These are phyloP conservation scores for Penicillium sp. DNA, from an alignment of 2,329 filamentous ascomycete species.

Conservation along the genomic window DNA sequence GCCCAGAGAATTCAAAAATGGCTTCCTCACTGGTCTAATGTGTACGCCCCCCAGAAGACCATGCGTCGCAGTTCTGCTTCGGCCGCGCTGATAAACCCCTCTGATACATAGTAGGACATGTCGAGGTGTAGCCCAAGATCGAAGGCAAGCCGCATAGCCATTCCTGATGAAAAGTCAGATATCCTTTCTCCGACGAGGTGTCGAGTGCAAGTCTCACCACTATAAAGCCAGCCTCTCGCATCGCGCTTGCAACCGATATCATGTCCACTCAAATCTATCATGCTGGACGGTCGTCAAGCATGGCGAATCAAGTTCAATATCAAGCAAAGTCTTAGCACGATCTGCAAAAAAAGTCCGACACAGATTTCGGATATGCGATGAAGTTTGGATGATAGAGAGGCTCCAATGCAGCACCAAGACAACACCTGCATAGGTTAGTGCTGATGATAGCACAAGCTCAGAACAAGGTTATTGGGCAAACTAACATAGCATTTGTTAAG, in stretches of 20 bases:
- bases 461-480: not conserved
- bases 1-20: not conserved
- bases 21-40: conserved; percentile 33
- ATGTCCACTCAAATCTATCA: conserved; percentile 46
- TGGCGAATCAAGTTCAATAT: conserved; percentile 50
- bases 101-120: conserved; percentile 16
- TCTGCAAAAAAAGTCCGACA: conserved; percentile 42
- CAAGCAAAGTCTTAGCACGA: conserved; percentile 45
- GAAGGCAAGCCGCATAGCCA: conserved; percentile 45
- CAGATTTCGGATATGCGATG: conserved; percentile 35
- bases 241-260: conserved; percentile 45
- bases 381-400: conserved; percentile 35
- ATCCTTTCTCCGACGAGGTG: too few relatives aligned
- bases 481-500: conserved; percentile 30
- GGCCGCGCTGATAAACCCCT: conserved; percentile 14
- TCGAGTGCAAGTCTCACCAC: conserved; percentile 34
- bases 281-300: conserved; percentile 47
- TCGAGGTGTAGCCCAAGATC: conserved; percentile 41
- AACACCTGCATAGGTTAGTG: conserved; percentile 28
- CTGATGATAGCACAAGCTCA: not conserved
- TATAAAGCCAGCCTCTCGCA: conserved; percentile 47
- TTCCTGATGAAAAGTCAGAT: conserved; percentile 26
- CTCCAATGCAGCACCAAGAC: conserved; percentile 41
- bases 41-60: conserved; percentile 45
- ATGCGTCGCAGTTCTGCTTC: conserved; percentile 32